These are phyloP conservation scores for Colletotrichum echinochloae DNA, from an alignment of 2,329 filamentous ascomycete species.

Conservation along the genomic window DNA sequence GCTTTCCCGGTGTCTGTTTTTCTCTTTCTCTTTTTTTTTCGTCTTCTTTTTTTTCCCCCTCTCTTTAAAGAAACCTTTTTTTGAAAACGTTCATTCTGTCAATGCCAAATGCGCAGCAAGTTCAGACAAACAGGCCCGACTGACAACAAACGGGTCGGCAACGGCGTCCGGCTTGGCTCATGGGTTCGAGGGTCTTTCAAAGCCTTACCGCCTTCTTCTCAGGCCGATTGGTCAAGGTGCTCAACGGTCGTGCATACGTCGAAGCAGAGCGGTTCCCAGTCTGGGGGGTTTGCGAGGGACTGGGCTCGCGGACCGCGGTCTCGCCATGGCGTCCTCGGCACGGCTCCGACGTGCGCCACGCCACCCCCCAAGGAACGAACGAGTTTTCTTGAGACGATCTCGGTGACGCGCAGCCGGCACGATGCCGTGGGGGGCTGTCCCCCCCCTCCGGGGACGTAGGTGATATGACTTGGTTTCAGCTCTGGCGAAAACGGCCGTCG, in stretches of 20 bases:
- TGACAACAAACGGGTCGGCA: background rate
- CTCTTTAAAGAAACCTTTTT: no score
- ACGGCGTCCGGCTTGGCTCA: no score
- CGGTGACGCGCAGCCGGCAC: background rate
- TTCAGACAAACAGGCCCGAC: background rate
- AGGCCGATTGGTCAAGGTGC: background rate
- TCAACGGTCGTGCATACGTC: constrained; percentile 22
- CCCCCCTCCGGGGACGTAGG: constrained; percentile 10
- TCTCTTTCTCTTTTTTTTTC: no score
- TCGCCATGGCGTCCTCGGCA: background rate
- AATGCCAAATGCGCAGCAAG: background rate
- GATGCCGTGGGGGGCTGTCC: constrained; percentile 7
- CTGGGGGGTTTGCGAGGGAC: background rate
- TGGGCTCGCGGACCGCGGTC: background rate
- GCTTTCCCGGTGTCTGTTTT: background rate
- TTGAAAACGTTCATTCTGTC: background rate
- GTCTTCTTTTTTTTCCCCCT: no score
- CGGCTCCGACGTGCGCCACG: background rate
- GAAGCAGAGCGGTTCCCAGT: background rate
- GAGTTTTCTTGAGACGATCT: background rate
- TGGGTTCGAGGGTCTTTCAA: background rate
- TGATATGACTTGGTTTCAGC: constrained; percentile 6
- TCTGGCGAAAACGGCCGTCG: background rate
- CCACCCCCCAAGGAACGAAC: constrained; percentile 19
- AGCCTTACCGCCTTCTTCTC: background rate